Percentiles rank a stretch among this genome's conserved stretches.
Conservation (phyloP, 768 basidiomycete genomes). For the Naganishia friedmannii region DNA sequence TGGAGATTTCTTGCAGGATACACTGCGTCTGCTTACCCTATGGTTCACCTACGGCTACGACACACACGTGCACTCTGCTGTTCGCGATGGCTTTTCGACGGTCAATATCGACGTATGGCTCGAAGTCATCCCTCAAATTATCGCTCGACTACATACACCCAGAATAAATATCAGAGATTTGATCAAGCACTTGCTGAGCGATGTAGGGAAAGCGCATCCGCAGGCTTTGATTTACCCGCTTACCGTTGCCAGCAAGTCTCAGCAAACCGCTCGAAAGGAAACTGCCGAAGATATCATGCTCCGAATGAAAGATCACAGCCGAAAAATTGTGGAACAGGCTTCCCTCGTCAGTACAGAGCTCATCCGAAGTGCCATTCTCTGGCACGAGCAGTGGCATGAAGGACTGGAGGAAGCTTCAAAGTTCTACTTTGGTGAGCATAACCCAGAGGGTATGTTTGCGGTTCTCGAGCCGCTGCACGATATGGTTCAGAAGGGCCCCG, state of each 20-base stretch:
- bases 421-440: constrained; percentile 92
- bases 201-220: constrained; percentile 93
- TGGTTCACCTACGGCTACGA: constrained; percentile 98
- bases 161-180: constrained; percentile 78
- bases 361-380: constrained; percentile 93
- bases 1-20: constrained; percentile 90
- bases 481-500: constrained; percentile 90
- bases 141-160: constrained; percentile 95
- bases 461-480: constrained; percentile 88
- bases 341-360: constrained; percentile 86
- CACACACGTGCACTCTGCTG: constrained; percentile 82
- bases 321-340: constrained; percentile 83
- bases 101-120: constrained; percentile 98
- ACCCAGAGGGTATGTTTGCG: constrained; percentile 94
- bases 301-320: constrained; percentile 87
- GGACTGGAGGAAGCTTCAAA: constrained; percentile 96
- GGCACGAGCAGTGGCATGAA: constrained; percentile 99
- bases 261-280: constrained; percentile 72
- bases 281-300: constrained; percentile 86
- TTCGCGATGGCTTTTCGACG: constrained; percentile 77
- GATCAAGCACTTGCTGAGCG: constrained; percentile 80
- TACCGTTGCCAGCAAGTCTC: constrained; percentile 94
- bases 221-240: constrained; percentile 91
- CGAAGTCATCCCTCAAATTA: constrained; percentile 98
- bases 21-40: constrained; percentile 81